Percentiles rank a stretch among this genome's conserved stretches.
Conservation (phyloP, 768 basidiomycete species). For the Russula griseocarnosa region DNA sequence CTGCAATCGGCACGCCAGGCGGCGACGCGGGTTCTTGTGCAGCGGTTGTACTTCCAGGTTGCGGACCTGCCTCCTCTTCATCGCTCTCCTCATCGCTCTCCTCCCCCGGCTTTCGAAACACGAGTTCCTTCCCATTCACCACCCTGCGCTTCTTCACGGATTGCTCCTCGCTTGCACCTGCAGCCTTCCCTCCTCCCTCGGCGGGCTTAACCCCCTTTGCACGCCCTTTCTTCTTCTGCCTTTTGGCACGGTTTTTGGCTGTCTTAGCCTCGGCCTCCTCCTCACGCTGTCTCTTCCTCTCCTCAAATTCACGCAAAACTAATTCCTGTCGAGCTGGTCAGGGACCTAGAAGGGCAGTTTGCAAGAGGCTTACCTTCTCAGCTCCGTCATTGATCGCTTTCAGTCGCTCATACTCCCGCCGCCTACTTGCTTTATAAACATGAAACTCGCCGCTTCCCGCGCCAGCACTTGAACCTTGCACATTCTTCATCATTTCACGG, state of each 20-base stretch:
- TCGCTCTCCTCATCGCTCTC: conserved; percentile 43
- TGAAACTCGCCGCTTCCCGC: conserved; percentile 98
- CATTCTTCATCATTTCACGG: conserved; percentile 98
- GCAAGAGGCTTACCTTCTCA: conserved; percentile 54
- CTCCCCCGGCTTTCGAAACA: conserved; percentile 52
- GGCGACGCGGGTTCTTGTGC: conserved; percentile 15
- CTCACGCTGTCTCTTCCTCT: conserved; percentile 65
- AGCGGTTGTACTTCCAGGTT: conserved; percentile 15
- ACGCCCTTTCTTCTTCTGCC: conserved; percentile 87
- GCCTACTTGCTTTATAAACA: conserved; percentile 92
- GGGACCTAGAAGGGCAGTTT: background rate
- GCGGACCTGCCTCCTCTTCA: conserved; percentile 30
- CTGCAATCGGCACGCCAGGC: conserved; percentile 31
- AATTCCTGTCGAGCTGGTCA: conserved; percentile 50
- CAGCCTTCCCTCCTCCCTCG: conserved; percentile 32
- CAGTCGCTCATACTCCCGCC: conserved; percentile 92
- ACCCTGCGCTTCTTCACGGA: conserved; percentile 78
- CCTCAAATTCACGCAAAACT: conserved; percentile 69
- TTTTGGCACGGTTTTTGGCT: conserved; percentile 89
- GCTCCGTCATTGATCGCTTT: conserved; percentile 84
- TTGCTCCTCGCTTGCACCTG: conserved; percentile 34
- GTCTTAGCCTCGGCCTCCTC: conserved; percentile 81
- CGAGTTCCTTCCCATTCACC: conserved; percentile 70
- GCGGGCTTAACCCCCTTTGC: conserved; percentile 41
- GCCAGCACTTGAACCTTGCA: conserved; percentile 95